Percentiles rank a stretch among this genome's conserved stretches.
phyloP scores from a whole-genome alignment of 768 basidiomycete species.

The Leccinum barrowsii region DNA sequence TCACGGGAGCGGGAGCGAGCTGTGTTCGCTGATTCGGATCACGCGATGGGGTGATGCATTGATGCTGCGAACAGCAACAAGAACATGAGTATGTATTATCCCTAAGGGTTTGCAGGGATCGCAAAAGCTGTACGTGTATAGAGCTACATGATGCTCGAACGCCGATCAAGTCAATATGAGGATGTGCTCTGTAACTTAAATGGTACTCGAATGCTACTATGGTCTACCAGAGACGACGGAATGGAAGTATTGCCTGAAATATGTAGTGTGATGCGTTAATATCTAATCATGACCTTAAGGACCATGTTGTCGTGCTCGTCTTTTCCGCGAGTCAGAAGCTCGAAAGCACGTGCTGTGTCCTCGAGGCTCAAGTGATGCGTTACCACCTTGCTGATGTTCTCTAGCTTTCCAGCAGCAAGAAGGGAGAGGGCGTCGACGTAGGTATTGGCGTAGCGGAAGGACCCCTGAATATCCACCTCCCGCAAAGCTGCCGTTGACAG shows the following conservation, averaged over 20 bases:
- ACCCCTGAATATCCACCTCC: constrained; percentile 90
- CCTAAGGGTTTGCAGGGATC: constrained; percentile 5
- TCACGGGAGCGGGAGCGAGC: background rate
- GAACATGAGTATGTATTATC: background rate
- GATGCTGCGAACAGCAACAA: constrained; percentile 1
- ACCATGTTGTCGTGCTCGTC: constrained; percentile 82
- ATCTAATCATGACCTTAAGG: constrained; percentile 82
- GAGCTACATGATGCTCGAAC: constrained; percentile 22
- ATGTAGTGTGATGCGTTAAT: constrained; percentile 42
- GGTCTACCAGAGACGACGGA: constrained; percentile 9
- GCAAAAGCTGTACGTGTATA: constrained; percentile 13
- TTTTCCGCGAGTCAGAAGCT: constrained; percentile 69
- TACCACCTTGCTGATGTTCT: constrained; percentile 67
- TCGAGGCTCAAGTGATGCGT: constrained; percentile 72
- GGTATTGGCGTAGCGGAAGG: constrained; percentile 88
- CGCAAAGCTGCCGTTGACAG: constrained; percentile 77
- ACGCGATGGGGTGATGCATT: background rate
- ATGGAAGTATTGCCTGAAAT: background rate
- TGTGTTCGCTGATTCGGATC: background rate
- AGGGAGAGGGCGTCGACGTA: constrained; percentile 84
- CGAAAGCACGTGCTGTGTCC: constrained; percentile 72
- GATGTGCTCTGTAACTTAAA: constrained; percentile 13
- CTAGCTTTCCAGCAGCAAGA: constrained; percentile 60
- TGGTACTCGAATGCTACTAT: constrained; percentile 3
- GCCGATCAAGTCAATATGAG: constrained; percentile 8